A percentile compares a stretch with the other conserved stretches of the same genome.
Evolutionary conservation across 257 asterid species (phyloP).

Genomic region (Solanum rostratum): DNA sequence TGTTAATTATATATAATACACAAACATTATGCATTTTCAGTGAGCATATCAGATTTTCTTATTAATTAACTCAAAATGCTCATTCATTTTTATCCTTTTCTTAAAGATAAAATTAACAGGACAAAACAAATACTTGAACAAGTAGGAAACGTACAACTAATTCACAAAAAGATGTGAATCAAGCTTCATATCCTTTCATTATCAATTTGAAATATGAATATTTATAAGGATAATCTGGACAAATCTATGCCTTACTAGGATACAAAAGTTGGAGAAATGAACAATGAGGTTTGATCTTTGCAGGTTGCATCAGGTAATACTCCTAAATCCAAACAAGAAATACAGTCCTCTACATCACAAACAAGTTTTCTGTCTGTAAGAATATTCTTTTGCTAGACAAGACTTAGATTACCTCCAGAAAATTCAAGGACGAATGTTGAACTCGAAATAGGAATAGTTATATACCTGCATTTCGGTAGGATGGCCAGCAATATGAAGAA

Average conservation of each 20-base stretch:
- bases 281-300: background rate
- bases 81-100: background rate
- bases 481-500: conserved; percentile 90
- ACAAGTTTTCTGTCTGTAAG: background rate
- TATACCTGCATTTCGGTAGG: conserved; percentile 64
- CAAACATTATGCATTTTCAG: background rate
- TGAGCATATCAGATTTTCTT: background rate
- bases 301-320: background rate
- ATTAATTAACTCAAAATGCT: background rate
- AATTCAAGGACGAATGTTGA: background rate
- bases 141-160: no score
- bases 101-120: background rate
- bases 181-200: background rate
- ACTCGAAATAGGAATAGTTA: background rate
- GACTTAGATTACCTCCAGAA: background rate
- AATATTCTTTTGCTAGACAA: background rate
- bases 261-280: background rate
- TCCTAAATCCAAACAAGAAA: background rate
- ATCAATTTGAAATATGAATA: background rate
- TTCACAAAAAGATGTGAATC: no score
- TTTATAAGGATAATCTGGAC: background rate
- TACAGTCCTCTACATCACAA: background rate
- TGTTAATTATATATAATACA: conserved; percentile 7
- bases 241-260: background rate
- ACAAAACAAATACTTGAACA: background rate